Evolutionary conservation across 2,329 filamentous ascomycete species (phyloP), one percentile per base, ranked within the genome.

Genomic region (Talaromyces albobiverticillius): DNA sequence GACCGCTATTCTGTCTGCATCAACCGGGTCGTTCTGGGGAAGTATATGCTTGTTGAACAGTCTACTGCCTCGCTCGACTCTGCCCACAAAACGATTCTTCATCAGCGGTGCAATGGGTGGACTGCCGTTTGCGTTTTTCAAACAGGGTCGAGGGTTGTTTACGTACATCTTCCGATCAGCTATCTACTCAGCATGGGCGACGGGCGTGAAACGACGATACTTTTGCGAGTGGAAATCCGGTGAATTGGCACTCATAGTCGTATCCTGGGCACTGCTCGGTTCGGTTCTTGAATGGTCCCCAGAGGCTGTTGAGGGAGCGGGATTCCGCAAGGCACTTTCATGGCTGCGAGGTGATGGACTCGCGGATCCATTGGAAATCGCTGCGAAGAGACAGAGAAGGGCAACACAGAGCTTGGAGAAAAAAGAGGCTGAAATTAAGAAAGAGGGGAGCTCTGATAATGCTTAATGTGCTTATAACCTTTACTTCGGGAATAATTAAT

Each of bases 1-100:
- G 68, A 86, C 87, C 0, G 79, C 89, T 4, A 91, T 95, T 64
- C 76, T 90, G 46, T 91, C 91, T 0, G 89, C 89, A 14, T 82
- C 89, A n/a, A 85, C 96, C 55, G 90, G 90, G 13, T 90, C 90
- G 0, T 84, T 85, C 29, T 99, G 94, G 94, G 91, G 86, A 1
- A 87, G 85, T 54, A 86, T 96, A 62, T 99, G 93, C 75, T 81
- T 96, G 64, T 91, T 96, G 78, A 90, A 95, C 71, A 77, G 82
- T 43, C 81, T 87, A 64, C 79, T 97, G 1, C 91, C 93, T 0
- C 81, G 87, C 2, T 81, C 80, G 5, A 78, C 91, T 8, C 78
- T 96, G 0, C 83, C 92, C 0, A 92, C 87, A 0, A 88, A 94
- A 68, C 84, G 94, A 20, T 95, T 94, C 79, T 96, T 95, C 79